Base-by-base conservation (phyloP, 768 basidiomycete species). In the Panellus pusillus region DNA sequence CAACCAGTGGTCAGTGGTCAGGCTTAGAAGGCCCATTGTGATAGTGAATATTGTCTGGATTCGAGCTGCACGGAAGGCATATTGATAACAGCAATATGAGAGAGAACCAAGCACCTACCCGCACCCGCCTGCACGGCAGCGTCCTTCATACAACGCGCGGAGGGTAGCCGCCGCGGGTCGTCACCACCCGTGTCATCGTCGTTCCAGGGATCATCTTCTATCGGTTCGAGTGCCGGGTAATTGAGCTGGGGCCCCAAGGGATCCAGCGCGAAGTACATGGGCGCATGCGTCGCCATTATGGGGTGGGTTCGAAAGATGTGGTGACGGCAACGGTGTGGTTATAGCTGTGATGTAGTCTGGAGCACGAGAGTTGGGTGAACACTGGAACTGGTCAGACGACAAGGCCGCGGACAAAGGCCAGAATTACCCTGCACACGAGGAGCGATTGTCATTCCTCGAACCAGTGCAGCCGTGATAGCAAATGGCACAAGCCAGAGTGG, bases 1-100 rank as follows among this genome's bases (percentile, higher is more conserved):
- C 85, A 93, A 2, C 87, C 89, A 0, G 92, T 91, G 7, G 91
- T 94, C 29, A 96, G n/a, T n/a, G n/a, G n/a, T n/a, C n/a, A 68
- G 0, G 91, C 88, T 87, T 9, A 97, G 76, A 4, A 83, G 60
- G 6, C 94, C 94, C 82, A 87, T 87, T 6, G 77, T 84, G 12
- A 86, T 84, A 0, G 84, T 91, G 81, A 95, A 87, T 52, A 84
- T 75, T 1, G 83, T 85, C 63, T 92, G 91, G 5, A 92, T 70
- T 31, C 80, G 79, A 7, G 89, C 91, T 0, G 87, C 32, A 15
- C 35, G 14, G n/a, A n/a, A n/a, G n/a, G n/a, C n/a, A 18, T 13
- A 14, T 52, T 24, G 50, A 32, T 47, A 15, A 15, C 12, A 42
- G 17, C 0, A 18, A 17, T 19, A 12, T 18, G 12, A 1, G 6